Evolutionary conservation across 441 rosid genomes (phyloP).

Genomic region (Populus tomentosa): DNA sequence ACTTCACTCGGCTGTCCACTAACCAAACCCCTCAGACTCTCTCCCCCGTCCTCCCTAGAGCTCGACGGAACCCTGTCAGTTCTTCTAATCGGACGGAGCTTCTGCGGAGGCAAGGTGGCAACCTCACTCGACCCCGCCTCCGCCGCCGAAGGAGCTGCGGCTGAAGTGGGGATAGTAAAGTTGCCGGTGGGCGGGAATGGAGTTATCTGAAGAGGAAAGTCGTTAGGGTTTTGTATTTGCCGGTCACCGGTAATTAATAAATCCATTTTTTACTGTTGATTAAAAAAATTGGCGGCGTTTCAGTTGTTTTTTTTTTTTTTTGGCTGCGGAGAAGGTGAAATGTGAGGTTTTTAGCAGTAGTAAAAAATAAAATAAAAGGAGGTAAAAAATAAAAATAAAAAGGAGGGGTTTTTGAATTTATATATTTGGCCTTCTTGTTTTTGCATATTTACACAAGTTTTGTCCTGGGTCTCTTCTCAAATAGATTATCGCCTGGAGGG

Average conservation of each 20-base stretch:
- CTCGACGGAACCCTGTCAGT: constrained; percentile 32
- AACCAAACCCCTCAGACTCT: neutral
- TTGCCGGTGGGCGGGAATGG: constrained; percentile 36
- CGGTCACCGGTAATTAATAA: constrained; percentile 44
- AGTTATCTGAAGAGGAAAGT: constrained; percentile 38
- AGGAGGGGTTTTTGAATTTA: too few species aligned
- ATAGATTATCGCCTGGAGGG: too few species aligned
- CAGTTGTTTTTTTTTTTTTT: neutral
- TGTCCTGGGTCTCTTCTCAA: too few species aligned
- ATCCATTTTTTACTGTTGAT: constrained; percentile 40
- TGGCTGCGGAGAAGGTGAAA: too few species aligned
- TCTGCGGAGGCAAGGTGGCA: constrained; percentile 45
- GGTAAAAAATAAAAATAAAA: too few species aligned
- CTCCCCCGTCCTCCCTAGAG: constrained; percentile 15
- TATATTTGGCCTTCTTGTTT: too few species aligned
- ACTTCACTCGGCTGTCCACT: constrained; percentile 12
- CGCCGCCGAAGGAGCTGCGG: neutral
- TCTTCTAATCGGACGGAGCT: constrained; percentile 65
- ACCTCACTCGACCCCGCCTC: constrained; percentile 1
- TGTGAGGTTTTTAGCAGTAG: neutral
- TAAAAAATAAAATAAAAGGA: too few species aligned
- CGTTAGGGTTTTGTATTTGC: constrained; percentile 23
- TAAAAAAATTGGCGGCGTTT: neutral
- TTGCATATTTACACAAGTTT: too few species aligned
- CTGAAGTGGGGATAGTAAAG: constrained; percentile 3